Evolutionary conservation across 768 basidiomycete genomes (phyloP), one percentile per base, ranked within the genome.

Genomic region (Erythrobasidium yunnanense): DNA sequence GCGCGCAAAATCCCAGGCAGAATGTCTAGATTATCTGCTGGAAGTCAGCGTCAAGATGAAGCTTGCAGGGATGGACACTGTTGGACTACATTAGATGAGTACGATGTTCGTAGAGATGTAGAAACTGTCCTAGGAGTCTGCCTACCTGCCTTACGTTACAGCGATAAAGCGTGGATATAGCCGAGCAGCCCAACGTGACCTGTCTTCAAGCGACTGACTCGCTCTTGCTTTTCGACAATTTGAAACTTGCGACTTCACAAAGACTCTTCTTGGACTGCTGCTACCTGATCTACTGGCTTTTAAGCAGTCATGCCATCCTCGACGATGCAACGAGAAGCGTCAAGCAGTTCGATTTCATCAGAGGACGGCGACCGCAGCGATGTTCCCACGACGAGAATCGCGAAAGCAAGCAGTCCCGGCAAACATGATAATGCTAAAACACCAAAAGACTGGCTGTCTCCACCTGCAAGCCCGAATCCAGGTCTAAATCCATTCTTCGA

Each of bases 21-120:
- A 87, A 85, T 92, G 90, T 75, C 81, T 91, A 30, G 90, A 92
- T 74, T 92, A 91, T 76, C 80, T 92, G 18, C 89, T 91, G 70
- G 90, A 92, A 74, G 84, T 91, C 54, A 85, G 82, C 11, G 87
- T 89, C 57, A 71, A 71, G 70, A 71, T 73, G 70, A 54, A 57
- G 17, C 57, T 71, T 1, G 72, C 72, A 1, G 72, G 72, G 1
- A 34, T 73, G 47, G 29, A 63, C 30, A 66, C 66, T 4, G 67
- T 55, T 5, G 71, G 71, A 0, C 52, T 71, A 30, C 23, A 20
- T 55, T 22, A 42, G 11, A 11, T 42, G 38, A 11, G 11, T 11
- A 42, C 38, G 38, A 11, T n/a, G n/a, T n/a, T n/a, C n/a, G n/a
- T n/a, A n/a, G n/a, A n/a, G n/a, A n/a, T n/a, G n/a, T n/a, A n/a